phyloP scores from a whole-genome alignment of 2,329 filamentous ascomycete genomes.

The Immersiporthe knoxdaviesiana region DNA sequence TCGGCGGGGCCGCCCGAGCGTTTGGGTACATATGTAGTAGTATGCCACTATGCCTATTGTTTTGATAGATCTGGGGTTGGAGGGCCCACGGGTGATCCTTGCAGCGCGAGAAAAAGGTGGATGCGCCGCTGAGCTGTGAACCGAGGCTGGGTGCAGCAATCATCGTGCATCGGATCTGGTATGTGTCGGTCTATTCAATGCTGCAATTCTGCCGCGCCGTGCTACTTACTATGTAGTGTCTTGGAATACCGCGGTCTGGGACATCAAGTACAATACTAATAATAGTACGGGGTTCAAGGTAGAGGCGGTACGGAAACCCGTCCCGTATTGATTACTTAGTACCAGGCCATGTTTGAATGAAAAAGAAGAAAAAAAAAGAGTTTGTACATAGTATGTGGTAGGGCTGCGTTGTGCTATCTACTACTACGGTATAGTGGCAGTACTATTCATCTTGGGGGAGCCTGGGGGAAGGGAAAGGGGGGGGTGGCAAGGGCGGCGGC shows the following conservation, averaged over 20 bases:
- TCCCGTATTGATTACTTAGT: not conserved
- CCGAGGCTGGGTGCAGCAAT: not conserved
- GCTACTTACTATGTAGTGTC: no score
- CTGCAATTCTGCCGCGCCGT: no score
- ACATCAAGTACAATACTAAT: not conserved
- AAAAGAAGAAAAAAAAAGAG: not conserved
- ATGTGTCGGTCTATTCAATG: no score
- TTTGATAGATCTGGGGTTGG: not conserved
- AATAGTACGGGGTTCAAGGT: not conserved
- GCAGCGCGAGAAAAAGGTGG: not conserved
- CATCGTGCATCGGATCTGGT: not conserved
- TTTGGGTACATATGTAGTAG: not conserved
- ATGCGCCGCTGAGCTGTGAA: not conserved
- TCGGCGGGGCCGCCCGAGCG: not conserved
- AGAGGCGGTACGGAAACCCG: not conserved
- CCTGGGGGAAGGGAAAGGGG: not conserved
- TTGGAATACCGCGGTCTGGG: not conserved
- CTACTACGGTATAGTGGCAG: slow-evolving; percentile 1
- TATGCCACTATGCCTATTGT: not conserved
- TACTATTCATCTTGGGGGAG: not conserved
- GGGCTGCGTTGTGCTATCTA: not conserved
- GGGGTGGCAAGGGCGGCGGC: no score
- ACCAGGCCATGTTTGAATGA: not conserved
- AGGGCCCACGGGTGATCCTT: not conserved
- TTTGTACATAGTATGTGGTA: not conserved